Conservation (phyloP, 2,329 filamentous ascomycete species). For the Talaromyces sp. region DNA sequence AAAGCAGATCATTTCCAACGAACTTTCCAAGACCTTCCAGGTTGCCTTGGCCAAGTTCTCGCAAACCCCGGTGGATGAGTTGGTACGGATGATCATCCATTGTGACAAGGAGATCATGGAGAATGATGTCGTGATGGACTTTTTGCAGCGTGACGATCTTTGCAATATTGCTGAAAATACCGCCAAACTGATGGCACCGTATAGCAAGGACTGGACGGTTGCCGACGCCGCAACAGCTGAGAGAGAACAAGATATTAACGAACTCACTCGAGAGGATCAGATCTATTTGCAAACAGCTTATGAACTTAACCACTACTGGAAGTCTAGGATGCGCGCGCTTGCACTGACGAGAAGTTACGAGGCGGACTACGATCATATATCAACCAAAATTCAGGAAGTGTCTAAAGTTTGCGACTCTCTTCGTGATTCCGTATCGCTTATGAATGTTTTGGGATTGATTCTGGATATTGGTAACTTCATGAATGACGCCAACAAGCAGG, state of each 20-base stretch:
- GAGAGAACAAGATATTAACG: conserved; percentile 80
- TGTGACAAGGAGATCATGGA: conserved; percentile 87
- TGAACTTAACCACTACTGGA: conserved; percentile 97
- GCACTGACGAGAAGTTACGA: conserved; percentile 81
- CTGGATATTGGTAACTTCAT: conserved; percentile 99
- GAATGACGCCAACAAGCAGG: conserved; percentile 99
- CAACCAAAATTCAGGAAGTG: conserved; percentile 79
- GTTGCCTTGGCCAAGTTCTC: conserved; percentile 94
- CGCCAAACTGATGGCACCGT: conserved; percentile 87
- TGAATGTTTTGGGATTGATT: conserved; percentile 95
- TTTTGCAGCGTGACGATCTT: conserved; percentile 86
- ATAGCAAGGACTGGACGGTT: conserved; percentile 94
- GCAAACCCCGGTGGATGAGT: conserved; percentile 74
- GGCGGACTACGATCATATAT: conserved; percentile 86
- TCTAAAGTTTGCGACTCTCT: conserved; percentile 84
- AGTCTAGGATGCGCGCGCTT: conserved; percentile 90
- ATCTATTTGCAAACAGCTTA: conserved; percentile 91
- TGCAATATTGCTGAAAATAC: conserved; percentile 91
- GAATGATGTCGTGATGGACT: conserved; percentile 92
- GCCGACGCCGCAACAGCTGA: conserved; percentile 73
- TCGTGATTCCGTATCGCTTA: conserved; percentile 84
- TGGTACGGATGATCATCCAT: conserved; percentile 92
- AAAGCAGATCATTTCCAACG: conserved; percentile 92
- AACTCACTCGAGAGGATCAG: conserved; percentile 92
- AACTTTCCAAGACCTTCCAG: conserved; percentile 85